phyloP scores from a whole-genome alignment of 306 rosid species.

The Coriaria nepalensis region DNA sequence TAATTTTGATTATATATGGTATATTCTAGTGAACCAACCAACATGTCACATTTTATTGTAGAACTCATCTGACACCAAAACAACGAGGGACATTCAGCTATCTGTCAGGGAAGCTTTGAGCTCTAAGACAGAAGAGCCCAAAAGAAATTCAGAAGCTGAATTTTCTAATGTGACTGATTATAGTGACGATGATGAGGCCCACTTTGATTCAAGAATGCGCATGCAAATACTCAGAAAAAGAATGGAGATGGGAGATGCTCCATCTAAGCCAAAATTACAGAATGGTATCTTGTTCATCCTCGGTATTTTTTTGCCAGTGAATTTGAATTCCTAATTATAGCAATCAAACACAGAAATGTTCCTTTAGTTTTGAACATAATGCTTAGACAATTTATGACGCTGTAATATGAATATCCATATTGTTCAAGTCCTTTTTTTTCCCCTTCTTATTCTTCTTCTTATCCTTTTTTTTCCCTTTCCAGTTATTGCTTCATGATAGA shows the following conservation, averaged over 20 bases:
- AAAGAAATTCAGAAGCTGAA: slow-evolving; percentile 30
- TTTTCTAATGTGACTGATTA: slow-evolving; percentile 22
- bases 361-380: slow-evolving; percentile 5
- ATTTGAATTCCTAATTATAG: slow-evolving; percentile 8
- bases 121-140: slow-evolving; percentile 59
- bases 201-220: slow-evolving; percentile 87
- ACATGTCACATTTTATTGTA: slow-evolving; percentile 18
- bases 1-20: neutral
- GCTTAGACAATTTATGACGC: too few species aligned
- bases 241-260: slow-evolving; percentile 56
- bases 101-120: slow-evolving; percentile 72
- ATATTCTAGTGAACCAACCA: neutral
- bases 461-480: too few species aligned
- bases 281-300: slow-evolving; percentile 34
- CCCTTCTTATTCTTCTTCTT: too few species aligned
- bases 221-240: slow-evolving; percentile 63
- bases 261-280: slow-evolving; percentile 41
- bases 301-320: slow-evolving; percentile 10
- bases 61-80: slow-evolving; percentile 30
- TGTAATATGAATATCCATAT: too few species aligned
- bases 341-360: slow-evolving; percentile 11
- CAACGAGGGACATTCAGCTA: slow-evolving; percentile 55
- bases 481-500: neutral
- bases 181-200: slow-evolving; percentile 53
- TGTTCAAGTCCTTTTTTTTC: too few species aligned